A percentile compares a stretch with the other conserved stretches of the same genome.
Conservation (phyloP, 352 stramenopile genomes). For the Phytophthora cactorum region DNA sequence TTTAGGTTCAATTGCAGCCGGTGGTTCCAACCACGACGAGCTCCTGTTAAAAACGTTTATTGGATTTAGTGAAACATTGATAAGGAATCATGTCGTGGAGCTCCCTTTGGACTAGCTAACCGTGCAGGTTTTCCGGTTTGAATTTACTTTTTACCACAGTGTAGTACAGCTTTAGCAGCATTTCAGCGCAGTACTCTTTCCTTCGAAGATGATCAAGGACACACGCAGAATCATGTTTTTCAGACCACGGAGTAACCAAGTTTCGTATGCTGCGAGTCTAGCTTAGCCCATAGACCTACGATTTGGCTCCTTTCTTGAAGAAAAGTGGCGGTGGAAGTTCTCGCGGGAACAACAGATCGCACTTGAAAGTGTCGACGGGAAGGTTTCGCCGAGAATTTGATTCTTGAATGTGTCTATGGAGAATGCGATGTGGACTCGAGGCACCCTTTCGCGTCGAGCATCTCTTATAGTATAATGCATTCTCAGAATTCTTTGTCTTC, state of each 20-base stretch:
- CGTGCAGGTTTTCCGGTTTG: too few species aligned
- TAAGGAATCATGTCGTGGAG: too few species aligned
- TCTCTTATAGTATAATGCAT: constrained; percentile 15
- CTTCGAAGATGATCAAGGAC: too few species aligned
- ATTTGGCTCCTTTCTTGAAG: constrained; percentile 46
- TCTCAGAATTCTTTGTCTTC: background rate
- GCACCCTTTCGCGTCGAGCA: background rate
- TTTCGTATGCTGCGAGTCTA: background rate
- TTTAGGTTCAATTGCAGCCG: too few species aligned
- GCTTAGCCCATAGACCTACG: background rate
- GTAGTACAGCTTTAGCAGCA: too few species aligned
- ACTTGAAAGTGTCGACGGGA: background rate
- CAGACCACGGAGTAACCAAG: constrained; percentile 14
- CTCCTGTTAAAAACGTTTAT: too few species aligned
- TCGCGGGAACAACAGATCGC: constrained; percentile 26
- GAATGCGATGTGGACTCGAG: background rate
- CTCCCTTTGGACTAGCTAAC: too few species aligned
- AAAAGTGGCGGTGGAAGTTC: constrained; percentile 52
- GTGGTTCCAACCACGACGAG: too few species aligned
- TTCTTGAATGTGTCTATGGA: background rate
- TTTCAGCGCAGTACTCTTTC: too few species aligned
- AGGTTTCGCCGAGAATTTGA: background rate
- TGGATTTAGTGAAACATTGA: too few species aligned
- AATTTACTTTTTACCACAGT: too few species aligned
- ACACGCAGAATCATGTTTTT: too few species aligned